Evolutionary conservation across 257 asterid genomes (phyloP), one percentile per base, ranked within the genome.

Genomic region (Ophiorrhiza pumila): DNA sequence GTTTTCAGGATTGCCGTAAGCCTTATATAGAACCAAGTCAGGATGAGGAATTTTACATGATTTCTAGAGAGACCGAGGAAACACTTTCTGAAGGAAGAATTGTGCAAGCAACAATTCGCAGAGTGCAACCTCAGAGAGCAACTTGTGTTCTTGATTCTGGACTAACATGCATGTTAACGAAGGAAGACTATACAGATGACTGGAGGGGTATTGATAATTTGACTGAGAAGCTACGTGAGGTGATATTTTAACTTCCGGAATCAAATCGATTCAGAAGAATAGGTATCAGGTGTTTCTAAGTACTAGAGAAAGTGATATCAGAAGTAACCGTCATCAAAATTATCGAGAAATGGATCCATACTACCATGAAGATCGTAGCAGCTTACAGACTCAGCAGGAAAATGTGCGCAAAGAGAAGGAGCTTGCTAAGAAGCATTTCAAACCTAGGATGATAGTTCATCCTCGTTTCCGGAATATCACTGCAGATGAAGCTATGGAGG

Each of bases 371-470:
- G 95, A 86, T 20, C 86, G 88, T 75, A 86, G 78, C 79, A 80
- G 78, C 62, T 57, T 85, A 67, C 86, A 78, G 61, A 76, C 71
- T n/a, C 85, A 86, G 57, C 87, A 85, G 76, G 97, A 91, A 35
- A 91, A 84, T 74, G 83, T 86, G 85, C 98, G 89, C 45, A 91
- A 86, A 77, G 93, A 84, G 58, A 91, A 89, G 89, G 96, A 88
- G 85, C 87, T 90, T 7, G 88, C 91, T 6, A 94, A 87, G 91
- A 94, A 90, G 80, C 91, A 85, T 84, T 90, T 91, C 70, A 94
- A 91, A 80, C 90, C 96, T 25, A 89, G 98, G 83, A 87, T 91
- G 98, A 91, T 94, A 78, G 93, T 88, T 78, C 99, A 94, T 71
- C 99, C 92, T 17, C 91, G 89, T 77, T 94, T 94, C 82, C 81